Conservation (phyloP, 805 yeast genomes). For the Barnettozyma botsteinii region DNA sequence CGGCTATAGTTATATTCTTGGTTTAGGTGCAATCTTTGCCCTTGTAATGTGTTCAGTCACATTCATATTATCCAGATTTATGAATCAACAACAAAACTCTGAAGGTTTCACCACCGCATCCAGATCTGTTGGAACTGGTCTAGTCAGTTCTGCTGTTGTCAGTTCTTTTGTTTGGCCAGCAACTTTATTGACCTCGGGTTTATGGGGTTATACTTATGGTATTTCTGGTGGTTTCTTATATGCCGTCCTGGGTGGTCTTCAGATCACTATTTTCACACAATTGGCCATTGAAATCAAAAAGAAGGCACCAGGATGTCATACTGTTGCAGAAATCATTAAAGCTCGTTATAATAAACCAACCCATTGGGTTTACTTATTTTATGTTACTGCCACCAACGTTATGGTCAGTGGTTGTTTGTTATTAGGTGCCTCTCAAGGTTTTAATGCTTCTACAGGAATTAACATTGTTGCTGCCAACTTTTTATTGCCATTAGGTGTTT, state of each 20-base stretch:
- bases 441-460: slow-evolving; percentile 38
- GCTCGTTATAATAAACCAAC: slow-evolving; percentile 33
- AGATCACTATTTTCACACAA: slow-evolving; percentile 32
- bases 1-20: slow-evolving; percentile 37
- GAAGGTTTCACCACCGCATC: slow-evolving; percentile 36
- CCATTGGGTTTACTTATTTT: slow-evolving; percentile 32
- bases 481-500: slow-evolving; percentile 41
- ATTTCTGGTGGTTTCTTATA: slow-evolving; percentile 36
- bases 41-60: slow-evolving; percentile 33
- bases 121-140: slow-evolving; percentile 36
- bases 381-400: slow-evolving; percentile 34
- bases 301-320: slow-evolving; percentile 38
- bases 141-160: slow-evolving; percentile 39
- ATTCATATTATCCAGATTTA: slow-evolving; percentile 29
- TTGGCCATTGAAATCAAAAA: slow-evolving; percentile 36
- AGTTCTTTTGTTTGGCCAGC: slow-evolving; percentile 46
- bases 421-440: slow-evolving; percentile 40
- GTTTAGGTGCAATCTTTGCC: slow-evolving; percentile 40
- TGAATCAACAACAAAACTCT: slow-evolving; percentile 37
- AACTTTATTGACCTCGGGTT: slow-evolving; percentile 32
- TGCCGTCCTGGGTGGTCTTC: slow-evolving; percentile 28
- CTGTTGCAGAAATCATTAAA: slow-evolving; percentile 33
- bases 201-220: slow-evolving; percentile 38
- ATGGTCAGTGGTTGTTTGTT: slow-evolving; percentile 34
- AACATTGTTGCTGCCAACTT: slow-evolving; percentile 40